phyloP scores from a whole-genome alignment of 345 rosid genomes.

The Leavenworthia alabamica region DNA sequence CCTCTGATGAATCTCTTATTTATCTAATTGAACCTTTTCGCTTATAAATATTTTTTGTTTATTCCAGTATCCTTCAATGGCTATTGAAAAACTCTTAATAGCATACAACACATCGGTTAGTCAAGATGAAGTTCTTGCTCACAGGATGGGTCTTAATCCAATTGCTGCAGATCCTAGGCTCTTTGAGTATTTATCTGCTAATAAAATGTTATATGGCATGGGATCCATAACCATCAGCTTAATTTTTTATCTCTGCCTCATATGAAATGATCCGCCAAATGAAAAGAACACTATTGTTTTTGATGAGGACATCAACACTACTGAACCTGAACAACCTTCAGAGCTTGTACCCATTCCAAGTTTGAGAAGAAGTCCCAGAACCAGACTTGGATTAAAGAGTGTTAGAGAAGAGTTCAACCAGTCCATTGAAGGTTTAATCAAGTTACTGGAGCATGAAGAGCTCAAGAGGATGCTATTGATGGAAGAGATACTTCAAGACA shows the following conservation, averaged over 20 bases:
- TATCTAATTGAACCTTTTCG: too few relatives aligned
- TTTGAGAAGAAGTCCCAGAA: too few relatives aligned
- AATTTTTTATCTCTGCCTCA: background rate
- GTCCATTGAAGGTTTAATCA: too few relatives aligned
- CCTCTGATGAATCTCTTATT: background rate
- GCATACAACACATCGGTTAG: conserved; percentile 82
- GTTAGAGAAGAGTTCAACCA: too few relatives aligned
- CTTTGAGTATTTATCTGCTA: conserved; percentile 84
- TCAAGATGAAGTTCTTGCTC: conserved; percentile 93
- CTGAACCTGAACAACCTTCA: too few relatives aligned
- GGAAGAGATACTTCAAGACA: too few relatives aligned
- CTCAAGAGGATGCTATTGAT: too few relatives aligned
- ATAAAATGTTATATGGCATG: background rate
- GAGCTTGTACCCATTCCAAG: too few relatives aligned
- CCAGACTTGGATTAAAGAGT: too few relatives aligned
- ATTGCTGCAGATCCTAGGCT: conserved; percentile 73
- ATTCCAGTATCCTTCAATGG: conserved; percentile 84
- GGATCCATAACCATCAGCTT: background rate
- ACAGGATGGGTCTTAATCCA: conserved; percentile 89
- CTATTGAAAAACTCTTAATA: conserved; percentile 82
- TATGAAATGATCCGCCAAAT: conserved; percentile 69
- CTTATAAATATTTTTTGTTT: background rate
- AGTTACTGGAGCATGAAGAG: too few relatives aligned
- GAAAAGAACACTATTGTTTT: conserved; percentile 92
- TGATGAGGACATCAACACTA: too few relatives aligned